Evolutionary conservation across 192 early-diverging fungal genomes (phyloP).

Genomic region (Hyaloraphidium curvatum): DNA sequence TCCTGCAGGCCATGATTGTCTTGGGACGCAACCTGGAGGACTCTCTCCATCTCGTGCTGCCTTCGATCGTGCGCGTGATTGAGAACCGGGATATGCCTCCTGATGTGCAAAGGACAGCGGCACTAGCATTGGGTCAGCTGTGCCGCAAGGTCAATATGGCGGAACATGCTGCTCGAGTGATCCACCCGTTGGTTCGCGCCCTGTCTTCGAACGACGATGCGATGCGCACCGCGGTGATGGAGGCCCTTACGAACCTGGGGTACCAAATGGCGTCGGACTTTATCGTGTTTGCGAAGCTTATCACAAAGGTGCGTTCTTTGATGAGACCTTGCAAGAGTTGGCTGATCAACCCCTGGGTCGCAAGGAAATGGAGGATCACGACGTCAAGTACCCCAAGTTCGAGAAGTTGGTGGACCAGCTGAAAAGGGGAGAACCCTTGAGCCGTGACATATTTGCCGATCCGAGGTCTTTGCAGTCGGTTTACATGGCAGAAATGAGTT

Average conservation of each 20-base stretch:
- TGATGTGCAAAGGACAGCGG: slow-evolving; percentile 36
- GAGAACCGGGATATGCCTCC: slow-evolving; percentile 46
- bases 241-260: slow-evolving; percentile 58
- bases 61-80: slow-evolving; percentile 57
- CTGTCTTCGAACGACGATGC: slow-evolving; percentile 29
- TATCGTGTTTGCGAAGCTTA: slow-evolving; percentile 67
- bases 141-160: slow-evolving; percentile 57
- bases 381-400: slow-evolving; percentile 51
- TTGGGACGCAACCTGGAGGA: slow-evolving; percentile 59
- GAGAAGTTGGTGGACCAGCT: slow-evolving; percentile 53
- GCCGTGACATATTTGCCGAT: no score
- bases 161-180: slow-evolving; percentile 70
- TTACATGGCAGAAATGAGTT: no score
- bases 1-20: slow-evolving; percentile 10
- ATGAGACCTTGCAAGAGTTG: slow-evolving; percentile 4
- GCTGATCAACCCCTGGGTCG: not conserved
- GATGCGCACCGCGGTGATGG: slow-evolving; percentile 46
- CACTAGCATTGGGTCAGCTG: slow-evolving; percentile 51
- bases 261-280: slow-evolving; percentile 74
- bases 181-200: slow-evolving; percentile 63
- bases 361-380: slow-evolving; percentile 32
- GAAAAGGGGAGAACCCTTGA: slow-evolving; percentile 56
- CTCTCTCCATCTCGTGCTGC: slow-evolving; percentile 79
- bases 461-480: no score
- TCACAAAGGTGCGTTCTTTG: slow-evolving; percentile 40